phyloP scores from a whole-genome alignment of 2,329 filamentous ascomycete genomes.

The Aureobasidium musti region DNA sequence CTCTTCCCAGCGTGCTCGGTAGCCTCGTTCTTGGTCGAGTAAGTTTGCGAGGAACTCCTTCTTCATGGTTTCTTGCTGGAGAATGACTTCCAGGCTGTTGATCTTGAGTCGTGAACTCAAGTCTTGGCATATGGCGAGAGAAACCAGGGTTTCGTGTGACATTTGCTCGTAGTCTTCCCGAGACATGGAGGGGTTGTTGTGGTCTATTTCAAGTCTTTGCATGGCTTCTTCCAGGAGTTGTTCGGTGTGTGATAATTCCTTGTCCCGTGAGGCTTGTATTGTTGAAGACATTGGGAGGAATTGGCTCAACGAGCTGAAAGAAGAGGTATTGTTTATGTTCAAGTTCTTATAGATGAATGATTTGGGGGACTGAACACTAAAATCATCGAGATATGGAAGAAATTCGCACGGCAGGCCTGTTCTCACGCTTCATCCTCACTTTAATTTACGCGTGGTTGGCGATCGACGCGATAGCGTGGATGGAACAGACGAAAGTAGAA shows the following conservation, averaged over 20 bases:
- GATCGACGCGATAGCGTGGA: not conserved
- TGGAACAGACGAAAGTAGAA: not conserved
- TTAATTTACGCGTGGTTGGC: slow-evolving; percentile 3
- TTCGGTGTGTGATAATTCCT: not conserved
- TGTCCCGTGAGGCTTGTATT: no score
- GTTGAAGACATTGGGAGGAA: no score
- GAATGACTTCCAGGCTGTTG: not conserved
- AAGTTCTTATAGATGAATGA: no score
- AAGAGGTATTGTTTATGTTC: no score
- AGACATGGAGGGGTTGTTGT: not conserved
- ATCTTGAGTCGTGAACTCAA: not conserved
- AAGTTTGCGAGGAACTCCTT: not conserved
- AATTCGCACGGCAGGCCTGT: not conserved
- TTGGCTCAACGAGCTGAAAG: no score
- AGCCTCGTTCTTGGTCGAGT: not conserved
- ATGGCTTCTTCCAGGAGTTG: not conserved
- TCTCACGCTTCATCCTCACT: not conserved
- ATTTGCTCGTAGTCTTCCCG: not conserved
- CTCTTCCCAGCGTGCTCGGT: not conserved
- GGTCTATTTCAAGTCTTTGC: not conserved
- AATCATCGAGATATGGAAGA: no score
- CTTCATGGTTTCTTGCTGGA: not conserved
- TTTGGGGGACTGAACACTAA: no score
- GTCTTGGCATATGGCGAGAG: not conserved
- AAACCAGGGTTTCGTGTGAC: not conserved